Base-by-base conservation (phyloP, 1,284 basidiomycete species). In the Ganoderma resinaceum region DNA sequence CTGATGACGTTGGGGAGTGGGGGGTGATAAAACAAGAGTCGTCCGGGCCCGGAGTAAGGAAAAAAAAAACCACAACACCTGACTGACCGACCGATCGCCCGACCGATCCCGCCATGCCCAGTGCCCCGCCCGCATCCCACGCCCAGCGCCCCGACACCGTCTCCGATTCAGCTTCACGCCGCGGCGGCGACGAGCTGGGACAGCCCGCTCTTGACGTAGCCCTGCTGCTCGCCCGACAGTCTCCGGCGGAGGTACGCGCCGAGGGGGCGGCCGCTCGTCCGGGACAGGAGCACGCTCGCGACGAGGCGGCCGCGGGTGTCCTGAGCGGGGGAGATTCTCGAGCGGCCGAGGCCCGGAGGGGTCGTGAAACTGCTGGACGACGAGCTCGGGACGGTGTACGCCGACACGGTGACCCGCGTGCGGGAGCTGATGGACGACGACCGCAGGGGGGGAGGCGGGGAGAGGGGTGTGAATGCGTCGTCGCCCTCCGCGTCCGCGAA, bases 171-270 rank as follows among this genome's bases (percentile, higher is more conserved):
- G 33, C 16, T 49, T 65, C 62, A 72, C n/a, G 68, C 68, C 0
- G 71, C 69, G 33, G 62, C 68, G 18, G 70, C 74, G 42, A 78
- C 76, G 64, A 74, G 69, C 65, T 70, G 69, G 55, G 76, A 77
- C 43, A 78, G 70, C 26, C 74, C 70, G 72, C 77, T 78, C 70
- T 72, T 74, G 61, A 77, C 72, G 70, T 78, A 78, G 35, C 63
- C 63, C 66, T 73, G 75, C n/a, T 70, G 70, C 33, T 62, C 62
- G 29, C 66, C 69, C 23, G 67, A 55, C 3, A 70, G 68, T 38
- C 75, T 70, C 55, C 73, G 65, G 46, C 75, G 71, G 37, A 72
- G 69, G 46, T 72, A 70, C 9, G 63, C 64, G n/a, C 71, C 71
- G 62, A 76, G 68, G 3, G 77, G 76, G 16, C 75, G 67, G 2